These are phyloP conservation scores for Yarrowia sp. DNA, from an alignment of 805 yeast genomes.

Conservation along the genomic window DNA sequence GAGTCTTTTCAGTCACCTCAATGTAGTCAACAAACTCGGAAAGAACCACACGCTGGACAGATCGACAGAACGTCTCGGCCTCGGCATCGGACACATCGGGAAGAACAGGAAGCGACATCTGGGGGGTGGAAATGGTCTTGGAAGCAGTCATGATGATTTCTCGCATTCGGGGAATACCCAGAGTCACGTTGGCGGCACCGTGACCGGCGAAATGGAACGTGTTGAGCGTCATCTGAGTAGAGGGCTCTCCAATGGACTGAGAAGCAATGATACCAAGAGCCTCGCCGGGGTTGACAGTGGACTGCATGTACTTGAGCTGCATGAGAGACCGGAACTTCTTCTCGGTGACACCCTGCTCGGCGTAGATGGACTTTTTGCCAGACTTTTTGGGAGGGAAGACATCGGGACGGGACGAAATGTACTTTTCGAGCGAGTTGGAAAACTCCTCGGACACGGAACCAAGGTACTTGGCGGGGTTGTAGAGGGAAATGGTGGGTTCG, in stretches of 20 bases:
- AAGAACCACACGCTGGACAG: constrained; percentile 77
- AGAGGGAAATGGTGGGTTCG: constrained; percentile 84
- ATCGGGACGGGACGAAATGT: constrained; percentile 54
- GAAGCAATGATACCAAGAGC: constrained; percentile 98
- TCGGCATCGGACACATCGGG: constrained; percentile 76
- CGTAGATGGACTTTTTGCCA: constrained; percentile 29
- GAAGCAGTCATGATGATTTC: constrained; percentile 99
- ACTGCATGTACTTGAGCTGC: constrained; percentile 98
- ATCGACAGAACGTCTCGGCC: constrained; percentile 91
- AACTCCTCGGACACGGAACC: constrained; percentile 93
- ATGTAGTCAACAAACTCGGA: constrained; percentile 88
- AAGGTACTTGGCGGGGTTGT: constrained; percentile 82
- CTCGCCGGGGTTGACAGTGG: constrained; percentile 93
- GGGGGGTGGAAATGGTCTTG: constrained; percentile 94
- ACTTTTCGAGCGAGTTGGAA: constrained; percentile 73
- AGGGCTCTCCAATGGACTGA: constrained; percentile 98
- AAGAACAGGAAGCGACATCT: constrained; percentile 88
- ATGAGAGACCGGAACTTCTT: constrained; percentile 92
- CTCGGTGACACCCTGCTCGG: constrained; percentile 53
- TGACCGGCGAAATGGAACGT: constrained; percentile 99
- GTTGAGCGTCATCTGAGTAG: constrained; percentile 97
- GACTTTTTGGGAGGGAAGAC: constrained; percentile 52
- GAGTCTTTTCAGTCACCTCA: constrained; percentile 80
- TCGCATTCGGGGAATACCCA: constrained; percentile 99
- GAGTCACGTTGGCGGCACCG: constrained; percentile 99